Evolutionary conservation across 768 basidiomycete genomes (phyloP).

Genomic region (Hypholoma fasciculare): DNA sequence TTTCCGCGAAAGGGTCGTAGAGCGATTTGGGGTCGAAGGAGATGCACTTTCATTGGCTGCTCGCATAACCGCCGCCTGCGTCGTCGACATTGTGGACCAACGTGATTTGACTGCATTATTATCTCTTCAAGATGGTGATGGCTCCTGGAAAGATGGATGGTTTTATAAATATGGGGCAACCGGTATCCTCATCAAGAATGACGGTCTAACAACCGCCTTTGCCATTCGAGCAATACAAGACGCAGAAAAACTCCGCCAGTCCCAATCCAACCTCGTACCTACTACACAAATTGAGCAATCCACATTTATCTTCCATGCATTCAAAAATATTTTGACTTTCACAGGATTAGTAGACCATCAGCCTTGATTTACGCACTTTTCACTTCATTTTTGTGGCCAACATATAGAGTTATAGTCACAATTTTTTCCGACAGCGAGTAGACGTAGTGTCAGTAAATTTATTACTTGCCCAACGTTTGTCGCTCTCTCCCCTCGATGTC

Average conservation of each 20-base stretch:
- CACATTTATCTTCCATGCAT: too few relatives aligned
- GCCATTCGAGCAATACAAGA: constrained; percentile 50
- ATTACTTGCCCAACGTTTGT: too few relatives aligned
- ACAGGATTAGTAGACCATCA: too few relatives aligned
- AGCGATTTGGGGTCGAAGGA: constrained; percentile 9
- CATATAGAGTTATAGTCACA: too few relatives aligned
- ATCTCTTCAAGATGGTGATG: constrained; percentile 51
- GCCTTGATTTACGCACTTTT: too few relatives aligned
- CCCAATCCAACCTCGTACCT: too few relatives aligned
- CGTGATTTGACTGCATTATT: constrained; percentile 46
- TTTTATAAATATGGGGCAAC: constrained; percentile 55
- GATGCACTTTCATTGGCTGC: constrained; percentile 52
- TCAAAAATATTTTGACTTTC: too few relatives aligned
- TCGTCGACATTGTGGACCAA: constrained; percentile 39
- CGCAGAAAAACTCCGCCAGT: constrained; percentile 7
- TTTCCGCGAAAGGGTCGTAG: constrained; percentile 6
- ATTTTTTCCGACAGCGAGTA: too few relatives aligned
- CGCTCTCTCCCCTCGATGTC: too few relatives aligned
- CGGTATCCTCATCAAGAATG: constrained; percentile 50
- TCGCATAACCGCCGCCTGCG: constrained; percentile 48
- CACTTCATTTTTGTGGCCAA: too few relatives aligned
- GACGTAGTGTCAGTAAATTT: too few relatives aligned
- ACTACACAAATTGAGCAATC: too few relatives aligned
- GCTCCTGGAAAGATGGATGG: constrained; percentile 57
- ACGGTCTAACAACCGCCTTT: constrained; percentile 53